Conservation (phyloP, 257 asterid species). For the Ilex asprella region DNA sequence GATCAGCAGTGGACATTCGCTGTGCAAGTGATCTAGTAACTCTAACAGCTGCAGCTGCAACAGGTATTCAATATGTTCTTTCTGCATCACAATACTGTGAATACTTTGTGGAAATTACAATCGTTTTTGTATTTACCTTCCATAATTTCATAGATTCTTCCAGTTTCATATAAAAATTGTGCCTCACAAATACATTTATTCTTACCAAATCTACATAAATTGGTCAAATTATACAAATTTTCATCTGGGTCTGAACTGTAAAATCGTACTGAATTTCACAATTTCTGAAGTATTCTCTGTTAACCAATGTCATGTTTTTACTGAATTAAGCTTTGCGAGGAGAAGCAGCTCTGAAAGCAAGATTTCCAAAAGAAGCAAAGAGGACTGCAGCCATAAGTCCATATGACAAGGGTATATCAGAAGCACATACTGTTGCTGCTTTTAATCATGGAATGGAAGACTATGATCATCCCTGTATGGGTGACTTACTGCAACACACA, state of each 20-base stretch:
- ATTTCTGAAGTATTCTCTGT: background rate
- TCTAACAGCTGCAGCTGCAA: constrained; percentile 88
- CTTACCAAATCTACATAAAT: too few relatives aligned
- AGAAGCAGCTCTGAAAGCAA: constrained; percentile 68
- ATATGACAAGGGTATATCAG: constrained; percentile 46
- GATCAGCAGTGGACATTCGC: constrained; percentile 62
- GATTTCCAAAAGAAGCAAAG: constrained; percentile 70
- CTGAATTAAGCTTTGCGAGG: constrained; percentile 60
- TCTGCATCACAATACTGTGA: background rate
- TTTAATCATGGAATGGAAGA: constrained; percentile 33
- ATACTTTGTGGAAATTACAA: too few relatives aligned
- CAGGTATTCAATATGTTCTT: constrained; percentile 35
- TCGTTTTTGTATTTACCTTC: too few relatives aligned
- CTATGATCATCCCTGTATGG: constrained; percentile 51
- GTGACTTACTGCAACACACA: constrained; percentile 69
- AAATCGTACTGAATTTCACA: background rate
- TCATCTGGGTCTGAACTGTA: too few relatives aligned
- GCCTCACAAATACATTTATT: too few relatives aligned
- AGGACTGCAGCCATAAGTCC: constrained; percentile 82
- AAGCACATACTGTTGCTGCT: constrained; percentile 31
- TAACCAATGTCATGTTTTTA: too few relatives aligned
- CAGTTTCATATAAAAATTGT: too few relatives aligned
- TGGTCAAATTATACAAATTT: too few relatives aligned
- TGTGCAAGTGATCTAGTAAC: constrained; percentile 67
- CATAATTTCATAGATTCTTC: background rate